Percentiles rank a stretch among this genome's conserved stretches.
Evolutionary conservation across 305 asterid species (phyloP).

Genomic region (Rubia occidens): DNA sequence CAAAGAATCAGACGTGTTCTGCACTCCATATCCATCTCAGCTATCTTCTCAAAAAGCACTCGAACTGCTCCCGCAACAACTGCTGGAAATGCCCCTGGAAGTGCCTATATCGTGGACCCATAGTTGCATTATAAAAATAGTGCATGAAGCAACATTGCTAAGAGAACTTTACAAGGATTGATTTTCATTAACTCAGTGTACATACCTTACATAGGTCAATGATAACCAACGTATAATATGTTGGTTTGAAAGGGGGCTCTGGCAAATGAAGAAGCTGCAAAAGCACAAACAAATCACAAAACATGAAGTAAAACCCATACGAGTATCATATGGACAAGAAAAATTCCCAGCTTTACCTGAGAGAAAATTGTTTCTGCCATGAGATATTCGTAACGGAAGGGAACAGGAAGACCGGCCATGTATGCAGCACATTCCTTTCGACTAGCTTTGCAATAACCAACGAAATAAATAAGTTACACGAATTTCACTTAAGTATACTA

Average conservation of each 20-base stretch:
- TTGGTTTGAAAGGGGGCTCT: conserved; percentile 87
- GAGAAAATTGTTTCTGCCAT: conserved; percentile 99
- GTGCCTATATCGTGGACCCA: conserved; percentile 53
- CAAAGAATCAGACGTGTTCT: conserved; percentile 92
- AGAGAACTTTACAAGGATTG: neutral
- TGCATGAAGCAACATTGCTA: neutral
- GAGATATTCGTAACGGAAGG: conserved; percentile 93
- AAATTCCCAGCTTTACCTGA: conserved; percentile 50
- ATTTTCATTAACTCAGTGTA: neutral
- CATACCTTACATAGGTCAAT: conserved; percentile 97
- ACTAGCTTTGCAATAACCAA: conserved; percentile 89
- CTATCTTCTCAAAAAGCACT: conserved; percentile 82
- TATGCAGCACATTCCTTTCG: conserved; percentile 98
- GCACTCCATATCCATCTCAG: conserved; percentile 96
- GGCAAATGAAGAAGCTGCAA: conserved; percentile 94
- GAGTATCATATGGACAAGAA: neutral
- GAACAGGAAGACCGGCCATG: conserved; percentile 98
- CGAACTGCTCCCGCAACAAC: conserved; percentile 99
- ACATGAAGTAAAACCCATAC: neutral
- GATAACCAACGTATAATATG: conserved; percentile 88
- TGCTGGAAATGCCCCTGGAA: conserved; percentile 99
- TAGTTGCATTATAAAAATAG: neutral
- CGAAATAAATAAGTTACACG: conserved; percentile 34
- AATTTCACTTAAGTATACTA: conserved; percentile 4
- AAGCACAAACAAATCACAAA: conserved; percentile 1